Evolutionary conservation across 2,329 filamentous ascomycete genomes (phyloP).

Genomic region (Ambrosiella xylebori): DNA sequence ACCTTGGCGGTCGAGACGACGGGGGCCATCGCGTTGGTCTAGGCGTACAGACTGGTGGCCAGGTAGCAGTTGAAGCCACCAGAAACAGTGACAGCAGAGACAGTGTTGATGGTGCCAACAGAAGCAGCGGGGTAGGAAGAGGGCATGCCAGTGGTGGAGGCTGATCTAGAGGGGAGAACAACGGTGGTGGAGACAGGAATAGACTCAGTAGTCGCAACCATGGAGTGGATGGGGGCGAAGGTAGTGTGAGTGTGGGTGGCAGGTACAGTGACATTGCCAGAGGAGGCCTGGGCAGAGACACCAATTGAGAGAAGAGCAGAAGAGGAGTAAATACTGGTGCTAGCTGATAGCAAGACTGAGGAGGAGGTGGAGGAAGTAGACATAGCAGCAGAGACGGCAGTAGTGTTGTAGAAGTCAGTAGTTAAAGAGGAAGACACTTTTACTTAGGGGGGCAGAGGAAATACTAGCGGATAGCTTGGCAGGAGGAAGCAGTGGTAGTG

Average conservation of each 20-base stretch:
- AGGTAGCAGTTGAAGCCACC: background rate
- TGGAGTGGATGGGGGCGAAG: background rate
- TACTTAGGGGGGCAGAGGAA: background rate
- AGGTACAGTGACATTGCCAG: constrained; percentile 22
- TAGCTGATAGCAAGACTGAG: constrained; percentile 24
- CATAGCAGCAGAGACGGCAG: background rate
- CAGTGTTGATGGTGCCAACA: background rate
- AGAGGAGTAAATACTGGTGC: background rate
- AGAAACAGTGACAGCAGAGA: background rate
- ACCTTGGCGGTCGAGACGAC: background rate
- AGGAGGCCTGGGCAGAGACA: constrained; percentile 30
- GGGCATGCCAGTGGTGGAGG: constrained; percentile 13
- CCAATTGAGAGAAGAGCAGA: background rate
- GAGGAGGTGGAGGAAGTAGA: constrained; percentile 27
- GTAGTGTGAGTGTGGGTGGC: constrained; percentile 10
- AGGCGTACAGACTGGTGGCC: background rate
- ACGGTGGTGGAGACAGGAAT: constrained; percentile 2
- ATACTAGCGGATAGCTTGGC: background rate
- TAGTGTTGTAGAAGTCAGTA: background rate
- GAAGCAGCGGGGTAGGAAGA: background rate
- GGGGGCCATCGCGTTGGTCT: background rate
- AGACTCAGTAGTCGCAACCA: background rate
- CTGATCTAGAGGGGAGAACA: background rate
- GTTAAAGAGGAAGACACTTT: background rate
- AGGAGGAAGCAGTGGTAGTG: background rate